Conservation (phyloP, 1,284 basidiomycete genomes). For the Ceratobasidium sp. region DNA sequence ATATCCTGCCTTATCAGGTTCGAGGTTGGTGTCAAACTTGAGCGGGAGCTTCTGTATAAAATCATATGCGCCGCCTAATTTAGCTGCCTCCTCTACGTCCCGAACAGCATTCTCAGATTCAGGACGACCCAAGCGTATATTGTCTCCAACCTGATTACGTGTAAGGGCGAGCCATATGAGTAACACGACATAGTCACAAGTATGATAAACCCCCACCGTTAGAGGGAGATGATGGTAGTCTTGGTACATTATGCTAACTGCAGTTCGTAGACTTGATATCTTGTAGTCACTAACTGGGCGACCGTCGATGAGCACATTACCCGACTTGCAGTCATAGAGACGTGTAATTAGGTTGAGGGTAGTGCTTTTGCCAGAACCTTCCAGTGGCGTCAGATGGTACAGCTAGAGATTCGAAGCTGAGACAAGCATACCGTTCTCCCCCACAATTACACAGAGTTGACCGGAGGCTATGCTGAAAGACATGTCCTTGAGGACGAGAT, state of each 20-base stretch:
- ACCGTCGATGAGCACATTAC: conserved; percentile 39
- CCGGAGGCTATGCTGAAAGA: conserved; percentile 43
- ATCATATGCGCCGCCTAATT: conserved; percentile 38
- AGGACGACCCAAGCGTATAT: conserved; percentile 42
- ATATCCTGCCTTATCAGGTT: not conserved
- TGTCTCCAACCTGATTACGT: conserved; percentile 43
- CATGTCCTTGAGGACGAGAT: conserved; percentile 27
- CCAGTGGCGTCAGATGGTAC: not conserved
- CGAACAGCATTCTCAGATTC: conserved; percentile 5
- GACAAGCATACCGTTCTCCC: conserved; percentile 41
- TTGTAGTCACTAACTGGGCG: conserved; percentile 40
- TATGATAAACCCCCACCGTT: conserved; percentile 25
- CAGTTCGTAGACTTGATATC: conserved; percentile 35
- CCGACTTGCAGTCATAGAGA: conserved; percentile 42
- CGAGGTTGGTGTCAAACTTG: conserved; percentile 40
- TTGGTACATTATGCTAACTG: conserved; percentile 43
- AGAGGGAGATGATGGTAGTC: conserved; percentile 41
- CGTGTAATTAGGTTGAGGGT: conserved; percentile 43
- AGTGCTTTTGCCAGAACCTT: conserved; percentile 45
- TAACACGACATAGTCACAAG: not conserved
- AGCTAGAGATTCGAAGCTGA: not conserved
- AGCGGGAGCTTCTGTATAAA: conserved; percentile 44
- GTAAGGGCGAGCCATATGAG: no score
- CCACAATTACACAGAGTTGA: conserved; percentile 46
- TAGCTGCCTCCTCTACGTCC: conserved; percentile 40